A percentile compares a stretch with the other conserved stretches of the same genome.
Conservation (phyloP, 176 grass and related monocot genomes). For the Leersia perrieri region DNA sequence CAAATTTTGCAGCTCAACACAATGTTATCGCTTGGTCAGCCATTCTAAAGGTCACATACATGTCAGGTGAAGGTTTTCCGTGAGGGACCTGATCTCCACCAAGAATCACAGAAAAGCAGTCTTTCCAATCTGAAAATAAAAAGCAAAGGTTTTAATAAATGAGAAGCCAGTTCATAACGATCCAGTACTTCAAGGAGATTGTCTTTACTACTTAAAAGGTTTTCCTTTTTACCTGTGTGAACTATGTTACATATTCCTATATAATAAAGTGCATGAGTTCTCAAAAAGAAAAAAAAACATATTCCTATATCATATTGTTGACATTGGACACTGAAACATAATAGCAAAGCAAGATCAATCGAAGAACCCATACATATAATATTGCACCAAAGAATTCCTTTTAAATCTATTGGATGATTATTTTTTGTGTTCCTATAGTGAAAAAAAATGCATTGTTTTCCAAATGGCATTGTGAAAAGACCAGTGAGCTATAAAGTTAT, state of each 20-base stretch:
- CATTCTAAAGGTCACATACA: conserved; percentile 43
- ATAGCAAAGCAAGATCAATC: not conserved
- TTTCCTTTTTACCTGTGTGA: not conserved
- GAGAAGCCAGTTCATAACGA: not conserved
- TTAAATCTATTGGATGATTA: not conserved
- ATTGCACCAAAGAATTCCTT: not conserved
- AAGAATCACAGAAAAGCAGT: conserved; percentile 82
- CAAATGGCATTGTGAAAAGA: not conserved
- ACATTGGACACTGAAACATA: not conserved
- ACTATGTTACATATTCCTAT: not conserved
- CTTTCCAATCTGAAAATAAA: conserved; percentile 59
- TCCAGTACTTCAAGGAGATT: not conserved
- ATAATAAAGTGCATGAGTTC: too few relatives aligned
- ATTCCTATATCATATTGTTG: not conserved
- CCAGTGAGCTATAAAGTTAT: not conserved
- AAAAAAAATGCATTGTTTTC: not conserved
- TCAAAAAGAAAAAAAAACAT: too few relatives aligned
- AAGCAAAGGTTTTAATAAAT: not conserved
- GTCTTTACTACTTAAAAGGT: not conserved
- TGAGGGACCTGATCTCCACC: conserved; percentile 75
- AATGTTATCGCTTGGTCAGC: not conserved
- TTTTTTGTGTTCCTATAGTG: not conserved
- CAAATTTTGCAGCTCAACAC: not conserved
- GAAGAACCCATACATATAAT: not conserved
- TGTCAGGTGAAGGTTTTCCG: conserved; percentile 86